Evolutionary conservation across 805 yeast species (phyloP), one percentile per base, ranked within the genome.

Genomic region (Suhomyces faveliae): DNA sequence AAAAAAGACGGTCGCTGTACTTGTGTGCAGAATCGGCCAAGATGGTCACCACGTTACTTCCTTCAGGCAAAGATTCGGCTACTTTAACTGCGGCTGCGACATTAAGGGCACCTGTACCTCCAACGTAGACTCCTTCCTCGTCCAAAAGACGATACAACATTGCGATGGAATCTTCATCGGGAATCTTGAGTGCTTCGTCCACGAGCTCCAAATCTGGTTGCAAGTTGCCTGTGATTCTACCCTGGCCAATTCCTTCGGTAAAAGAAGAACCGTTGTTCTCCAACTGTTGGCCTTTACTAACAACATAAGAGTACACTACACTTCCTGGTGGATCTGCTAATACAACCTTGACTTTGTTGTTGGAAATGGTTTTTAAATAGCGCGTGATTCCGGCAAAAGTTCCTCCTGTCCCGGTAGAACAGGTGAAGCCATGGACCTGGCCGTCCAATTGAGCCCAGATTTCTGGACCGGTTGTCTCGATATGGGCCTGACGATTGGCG

Each of bases 221-320:
- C 66, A 91, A 76, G 66, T 91, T 91, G 53, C 80, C 85, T 5
- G 97, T 91, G 58, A 91, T 85, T 58, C 97, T 79, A 41, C 96
- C 96, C 69, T 91, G 97, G 23, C 97, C 97, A 69, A 91, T 89
- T 25, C 97, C 97, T 70, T 91, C 97, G 23, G 97, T 91, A 66
- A 91, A 89, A 0, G 96, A 86, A 3, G 89, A 81, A 24, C 97
- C 97, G 1, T 79, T 76, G 59, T 90, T 79, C 38, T 81, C 89
- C 48, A 85, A 68, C 9, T 78, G 75, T 61, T 84, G 72, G 25
- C 92, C 92, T 13, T 83, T 81, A 4, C 87, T 74, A 51, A 80
- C 83, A 51, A 91, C 81, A 62, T 84, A 89, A 8, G 89, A 80
- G 70, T 87, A 88, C 40, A 91, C 76, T 43, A 87, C 87, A 3